A percentile compares a stretch with the other conserved stretches of the same genome.
Conservation (phyloP, 2,329 filamentous ascomycete genomes). For the Xylariales sp. region DNA sequence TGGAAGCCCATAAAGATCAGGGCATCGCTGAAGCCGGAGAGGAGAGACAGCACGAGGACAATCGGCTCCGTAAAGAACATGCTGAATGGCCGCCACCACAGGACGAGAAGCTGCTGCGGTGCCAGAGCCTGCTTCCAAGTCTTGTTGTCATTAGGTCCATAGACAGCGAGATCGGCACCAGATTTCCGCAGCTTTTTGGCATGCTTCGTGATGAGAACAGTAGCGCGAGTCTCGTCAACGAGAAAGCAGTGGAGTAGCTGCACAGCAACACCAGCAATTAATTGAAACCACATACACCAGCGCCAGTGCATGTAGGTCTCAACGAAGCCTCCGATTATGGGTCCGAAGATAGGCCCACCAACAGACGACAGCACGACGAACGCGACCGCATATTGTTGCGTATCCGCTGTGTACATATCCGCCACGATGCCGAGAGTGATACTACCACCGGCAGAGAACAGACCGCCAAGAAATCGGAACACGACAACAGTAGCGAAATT, state of each 20-base stretch:
- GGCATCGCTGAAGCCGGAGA: constrained; percentile 59
- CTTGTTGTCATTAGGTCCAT: constrained; percentile 44
- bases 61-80: constrained; percentile 61
- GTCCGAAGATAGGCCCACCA: constrained; percentile 48
- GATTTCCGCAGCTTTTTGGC: constrained; percentile 49
- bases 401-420: constrained; percentile 54
- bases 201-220: constrained; percentile 52
- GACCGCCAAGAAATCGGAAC: constrained; percentile 41
- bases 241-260: constrained; percentile 49
- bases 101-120: constrained; percentile 36
- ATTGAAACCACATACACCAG: constrained; percentile 61
- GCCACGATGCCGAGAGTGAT: constrained; percentile 62
- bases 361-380: constrained; percentile 56
- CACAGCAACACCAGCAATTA: constrained; percentile 50
- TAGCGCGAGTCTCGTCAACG: constrained; percentile 55
- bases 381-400: constrained; percentile 55
- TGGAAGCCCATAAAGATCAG: constrained; percentile 65
- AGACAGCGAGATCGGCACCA: constrained; percentile 36
- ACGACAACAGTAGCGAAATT: constrained; percentile 37
- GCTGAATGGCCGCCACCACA: constrained; percentile 58
- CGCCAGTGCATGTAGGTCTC: constrained; percentile 43
- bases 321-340: constrained; percentile 50
- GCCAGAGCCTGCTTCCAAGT: constrained; percentile 30
- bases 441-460: constrained; percentile 60
- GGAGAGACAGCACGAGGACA: constrained; percentile 52